Evolutionary conservation across 495 filamentous ascomycete species (phyloP), one percentile per base, ranked within the genome.

Genomic region (Lepidopterella palustris): DNA sequence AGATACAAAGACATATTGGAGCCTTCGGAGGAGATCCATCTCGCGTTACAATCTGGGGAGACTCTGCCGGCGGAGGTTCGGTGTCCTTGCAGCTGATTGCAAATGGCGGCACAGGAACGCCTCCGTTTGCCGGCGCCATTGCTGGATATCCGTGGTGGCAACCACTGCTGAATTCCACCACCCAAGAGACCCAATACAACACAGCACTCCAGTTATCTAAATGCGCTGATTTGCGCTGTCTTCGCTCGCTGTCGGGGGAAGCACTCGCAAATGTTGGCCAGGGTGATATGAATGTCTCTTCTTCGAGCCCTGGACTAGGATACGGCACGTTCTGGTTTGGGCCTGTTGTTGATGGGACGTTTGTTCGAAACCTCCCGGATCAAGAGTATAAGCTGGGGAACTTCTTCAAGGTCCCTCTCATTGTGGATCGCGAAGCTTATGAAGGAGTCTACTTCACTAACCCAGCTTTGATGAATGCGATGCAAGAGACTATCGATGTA

Each of bases 311-410:
- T 5, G 39, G 50, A 1, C 40, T 62, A 58, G 64, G 60, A 4
- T 63, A 66, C 35, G 64, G 64, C 27, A 48, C 29, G 18, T 66
- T 62, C 40, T 63, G 57, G 52, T 66, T 58, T 26, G 64, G 64
- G 20, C 64, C 64, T 1, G 57, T 39, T 31, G 53, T 66, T 28
- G 59, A 62, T 60, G 60, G 64, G 3, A 4, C 3, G 3, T 5
- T 60, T 10, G 53, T 66, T 6, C 55, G 26, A 15, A 32, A 59
- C 55, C 47, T 59, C 1, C 64, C 59, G 1, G 45, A 20, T 1
- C 21, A 21, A 0, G 59, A 55, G 10, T 66, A 59, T 39, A 24
- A 48, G 18, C 26, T 13, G 3, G 64, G 64, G 2, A 35, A 63
- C 45, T 66, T 56, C 45, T 26, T n/a, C 15, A 63, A 63, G 23